phyloP scores from a whole-genome alignment of 176 grass and related monocot genomes.

The Bromus sterilis region DNA sequence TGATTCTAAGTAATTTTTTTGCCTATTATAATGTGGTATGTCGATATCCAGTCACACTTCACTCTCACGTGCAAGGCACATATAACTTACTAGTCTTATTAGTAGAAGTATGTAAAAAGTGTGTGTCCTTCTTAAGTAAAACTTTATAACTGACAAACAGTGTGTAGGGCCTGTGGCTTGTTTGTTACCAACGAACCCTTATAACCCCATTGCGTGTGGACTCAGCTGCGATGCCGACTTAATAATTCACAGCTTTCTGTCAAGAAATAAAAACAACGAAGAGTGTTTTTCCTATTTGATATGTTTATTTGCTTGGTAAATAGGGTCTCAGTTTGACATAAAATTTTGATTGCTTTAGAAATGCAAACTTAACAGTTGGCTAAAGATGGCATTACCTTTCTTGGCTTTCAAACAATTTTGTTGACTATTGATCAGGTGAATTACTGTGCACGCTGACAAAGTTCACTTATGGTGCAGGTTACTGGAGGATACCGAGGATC shows the following conservation, averaged over 20 bases:
- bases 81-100: too few species aligned
- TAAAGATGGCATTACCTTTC: background rate
- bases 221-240: background rate
- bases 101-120: background rate
- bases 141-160: background rate
- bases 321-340: background rate
- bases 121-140: background rate
- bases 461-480: conserved; percentile 45
- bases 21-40: too few species aligned
- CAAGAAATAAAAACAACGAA: background rate
- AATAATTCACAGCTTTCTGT: background rate
- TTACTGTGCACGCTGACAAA: conserved; percentile 13
- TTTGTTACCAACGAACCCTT: background rate
- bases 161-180: background rate
- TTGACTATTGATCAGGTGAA: background rate
- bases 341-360: background rate
- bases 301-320: background rate
- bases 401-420: background rate
- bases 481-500: conserved; percentile 90
- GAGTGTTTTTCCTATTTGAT: background rate
- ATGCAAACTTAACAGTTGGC: background rate
- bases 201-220: background rate
- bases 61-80: too few species aligned
- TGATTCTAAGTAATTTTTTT: too few species aligned
- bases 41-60: too few species aligned